phyloP scores from a whole-genome alignment of 805 yeast genomes.

The Metschnikowia kofuensis region DNA sequence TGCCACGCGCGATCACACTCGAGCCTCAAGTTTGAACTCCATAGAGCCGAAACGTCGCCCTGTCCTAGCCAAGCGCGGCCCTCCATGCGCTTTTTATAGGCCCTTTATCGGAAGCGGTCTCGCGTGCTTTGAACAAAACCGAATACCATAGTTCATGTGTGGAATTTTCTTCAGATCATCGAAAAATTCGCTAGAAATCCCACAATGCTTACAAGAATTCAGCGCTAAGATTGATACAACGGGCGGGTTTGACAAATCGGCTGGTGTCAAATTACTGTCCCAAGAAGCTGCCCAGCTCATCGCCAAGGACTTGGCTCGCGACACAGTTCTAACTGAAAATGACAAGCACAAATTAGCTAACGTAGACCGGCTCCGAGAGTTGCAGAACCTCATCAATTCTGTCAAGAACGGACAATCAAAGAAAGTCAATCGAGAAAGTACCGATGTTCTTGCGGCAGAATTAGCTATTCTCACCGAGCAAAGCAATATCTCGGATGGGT shows the following conservation, averaged over 20 bases:
- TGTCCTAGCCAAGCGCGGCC: neutral
- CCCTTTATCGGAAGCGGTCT: too few relatives aligned
- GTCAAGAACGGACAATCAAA: slow-evolving; percentile 20
- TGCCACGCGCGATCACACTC: too few relatives aligned
- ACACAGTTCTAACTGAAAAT: slow-evolving; percentile 3
- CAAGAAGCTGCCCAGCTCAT: slow-evolving; percentile 8
- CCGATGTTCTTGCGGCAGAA: slow-evolving; percentile 4
- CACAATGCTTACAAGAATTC: neutral
- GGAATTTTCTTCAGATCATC: slow-evolving; percentile 14
- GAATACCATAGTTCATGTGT: slow-evolving; percentile 12
- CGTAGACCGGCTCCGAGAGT: slow-evolving; percentile 24
- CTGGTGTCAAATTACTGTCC: neutral
- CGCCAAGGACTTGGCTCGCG: slow-evolving; percentile 6
- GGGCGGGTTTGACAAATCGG: neutral
- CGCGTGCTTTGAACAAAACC: too few relatives aligned
- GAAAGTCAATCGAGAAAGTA: slow-evolving; percentile 17
- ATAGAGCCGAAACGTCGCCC: too few relatives aligned
- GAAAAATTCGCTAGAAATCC: neutral
- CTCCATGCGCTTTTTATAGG: neutral
- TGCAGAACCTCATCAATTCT: slow-evolving; percentile 21
- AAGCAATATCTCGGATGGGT: neutral
- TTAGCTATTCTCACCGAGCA: slow-evolving; percentile 3
- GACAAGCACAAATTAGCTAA: slow-evolving; percentile 30
- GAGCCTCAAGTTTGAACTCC: too few relatives aligned
- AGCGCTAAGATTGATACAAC: neutral